Evolutionary conservation across 1,284 basidiomycete genomes (phyloP), one percentile per base, ranked within the genome.

Genomic region (Prillingera fragicola): DNA sequence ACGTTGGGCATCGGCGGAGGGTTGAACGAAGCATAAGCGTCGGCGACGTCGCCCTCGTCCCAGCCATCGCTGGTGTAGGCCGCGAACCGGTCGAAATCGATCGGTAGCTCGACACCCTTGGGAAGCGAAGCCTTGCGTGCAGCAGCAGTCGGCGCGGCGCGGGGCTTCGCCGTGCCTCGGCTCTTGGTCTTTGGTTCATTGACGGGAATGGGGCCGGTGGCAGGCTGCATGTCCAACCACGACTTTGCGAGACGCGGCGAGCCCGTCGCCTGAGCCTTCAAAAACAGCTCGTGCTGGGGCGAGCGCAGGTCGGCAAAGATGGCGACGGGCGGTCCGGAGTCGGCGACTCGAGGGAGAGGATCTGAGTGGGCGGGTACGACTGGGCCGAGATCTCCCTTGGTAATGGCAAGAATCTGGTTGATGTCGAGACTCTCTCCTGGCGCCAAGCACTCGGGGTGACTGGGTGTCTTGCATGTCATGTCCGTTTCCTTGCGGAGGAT

Each of bases 401-500:
- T 89, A 63, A 77, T 78, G 31, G 74, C 73, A 12, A 97, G 74
- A 3, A 86, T 73, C 43, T 78, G 59, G 9, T 67, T 60, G 49
- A 98, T 94, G 62, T 85, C 81, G 46, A 95, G 69, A 43, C 83
- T 85, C 70, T 95, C 85, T 17, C 94, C 95, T 0, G 86, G 78
- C 0, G 85, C 78, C 40, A 98, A 88, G 0, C 85, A 79, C 15
- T 66, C 67, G 3, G 87, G 85, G 55, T 98, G 90, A 9, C 87
- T 92, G 0, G 94, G 95, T 8, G 94, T 99, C 21, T 91, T 80
- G 59, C 94, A 98, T 0, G 86, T 77, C 83, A 98, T 90, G 66
- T 94, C 87, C 21, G 92, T 90, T 71, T 98, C 95, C 70, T 99
- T 99, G 23, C 94, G 79, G 38, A 97, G 75, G 2, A 96, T 85